These are phyloP conservation scores for Mortierella sp. DNA, from an alignment of 371 early-diverging fungal genomes.

Conservation along the genomic window DNA sequence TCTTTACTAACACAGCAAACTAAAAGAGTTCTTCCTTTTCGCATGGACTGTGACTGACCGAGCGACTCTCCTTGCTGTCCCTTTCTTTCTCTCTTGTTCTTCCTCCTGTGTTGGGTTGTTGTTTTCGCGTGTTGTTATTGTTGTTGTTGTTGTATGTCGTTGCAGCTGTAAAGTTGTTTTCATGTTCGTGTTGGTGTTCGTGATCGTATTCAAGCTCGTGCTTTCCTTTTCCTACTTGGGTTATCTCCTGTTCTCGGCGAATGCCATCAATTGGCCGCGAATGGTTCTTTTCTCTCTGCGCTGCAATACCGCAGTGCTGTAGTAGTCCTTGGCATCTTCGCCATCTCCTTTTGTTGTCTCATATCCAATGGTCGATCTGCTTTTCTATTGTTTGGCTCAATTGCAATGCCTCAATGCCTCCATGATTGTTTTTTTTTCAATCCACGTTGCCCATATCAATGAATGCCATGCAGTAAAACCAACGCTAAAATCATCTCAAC, in stretches of 20 bases:
- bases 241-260: conserved; percentile 5
- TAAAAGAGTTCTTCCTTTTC: too few relatives aligned
- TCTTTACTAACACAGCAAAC: neutral
- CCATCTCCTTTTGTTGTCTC: neutral
- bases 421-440: too few relatives aligned
- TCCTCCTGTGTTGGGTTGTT: neutral
- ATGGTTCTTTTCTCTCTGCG: neutral
- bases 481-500: too few relatives aligned
- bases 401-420: neutral
- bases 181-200: neutral
- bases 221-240: neutral
- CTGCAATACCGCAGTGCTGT: neutral
- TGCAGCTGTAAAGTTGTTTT: neutral
- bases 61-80: neutral
- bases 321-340: neutral
- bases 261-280: neutral
- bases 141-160: neutral
- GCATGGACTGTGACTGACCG: neutral
- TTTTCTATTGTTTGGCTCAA: neutral
- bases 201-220: too few relatives aligned
- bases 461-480: too few relatives aligned
- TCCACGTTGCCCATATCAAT: neutral
- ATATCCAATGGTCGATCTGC: too few relatives aligned
- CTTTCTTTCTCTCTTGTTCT: neutral
- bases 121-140: too few relatives aligned